Evolutionary conservation across 805 yeast genomes (phyloP), one percentile per base, ranked within the genome.

Genomic region (Hanseniaspora vineae): DNA sequence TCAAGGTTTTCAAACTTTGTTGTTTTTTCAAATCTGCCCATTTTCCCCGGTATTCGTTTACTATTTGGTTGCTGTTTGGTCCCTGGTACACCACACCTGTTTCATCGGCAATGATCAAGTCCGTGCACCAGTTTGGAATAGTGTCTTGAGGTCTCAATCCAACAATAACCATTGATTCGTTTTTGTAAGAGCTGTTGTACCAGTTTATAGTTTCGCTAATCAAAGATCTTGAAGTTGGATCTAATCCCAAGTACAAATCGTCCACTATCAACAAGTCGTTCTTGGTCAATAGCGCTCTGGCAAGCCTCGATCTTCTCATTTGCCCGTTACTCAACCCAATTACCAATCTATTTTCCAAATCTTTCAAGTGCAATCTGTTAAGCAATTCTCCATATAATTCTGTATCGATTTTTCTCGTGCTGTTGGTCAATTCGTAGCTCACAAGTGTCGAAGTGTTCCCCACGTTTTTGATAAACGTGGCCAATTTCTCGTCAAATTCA

Each of bases 241-340:
- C 98, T 15, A 90, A 68, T 0, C 97, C 98, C 39, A 92, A 62
- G 56, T 88, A 90, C 10, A 96, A 96, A 57, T 92, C 97, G 61
- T 92, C 97, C 17, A 90, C 71, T 4, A 90, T 37, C 6, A 20
- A 29, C 31, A 88, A 53, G 42, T 70, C 67, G 0, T 97, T 95
- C 33, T 74, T 66, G 42, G 70, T 68, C 48, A 86, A 71, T 42
- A 92, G 56, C 0, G 88, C 78, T 51, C 76, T 73, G 0, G 96
- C 97, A 29, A 92, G 66, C 51, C 96, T 72, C 0, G 97, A 95
- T 45, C 98, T 70, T 55, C 98, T 72, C 61, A 84, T 79, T 63
- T 92, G 98, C 0, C 98, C 98, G 62, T 92, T 92, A 61, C 95
- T 84, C 42, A 92, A 67, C 0, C 90, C 84, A 61, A 86, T 85